Conservation (phyloP, 2,329 filamentous ascomycete genomes). For the Phialocephala subalpina region DNA sequence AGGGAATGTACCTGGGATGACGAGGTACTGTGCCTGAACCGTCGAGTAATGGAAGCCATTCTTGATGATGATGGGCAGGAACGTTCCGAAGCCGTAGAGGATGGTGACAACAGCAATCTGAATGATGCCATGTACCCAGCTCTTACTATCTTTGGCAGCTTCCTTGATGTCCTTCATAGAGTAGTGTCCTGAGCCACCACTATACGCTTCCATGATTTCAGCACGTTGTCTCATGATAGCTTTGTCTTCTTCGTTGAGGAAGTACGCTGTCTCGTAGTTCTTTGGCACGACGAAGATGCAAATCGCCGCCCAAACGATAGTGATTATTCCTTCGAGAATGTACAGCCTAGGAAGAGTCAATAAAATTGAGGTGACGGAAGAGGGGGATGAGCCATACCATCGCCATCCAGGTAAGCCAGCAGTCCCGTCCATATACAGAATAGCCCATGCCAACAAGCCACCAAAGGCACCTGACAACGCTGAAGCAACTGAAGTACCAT, state of each 20-base stretch:
- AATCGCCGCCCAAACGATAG: conserved; percentile 31
- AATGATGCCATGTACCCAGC: conserved; percentile 21
- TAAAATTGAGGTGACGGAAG: background rate
- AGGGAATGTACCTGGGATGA: conserved; percentile 19
- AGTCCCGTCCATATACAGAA: conserved; percentile 54
- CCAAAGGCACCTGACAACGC: conserved; percentile 53
- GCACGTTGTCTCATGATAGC: conserved; percentile 20
- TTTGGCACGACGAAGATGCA: conserved; percentile 21
- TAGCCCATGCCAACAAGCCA: conserved; percentile 56
- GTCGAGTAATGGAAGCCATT: conserved; percentile 25
- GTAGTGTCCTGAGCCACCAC: conserved; percentile 18
- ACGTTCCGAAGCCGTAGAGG: conserved; percentile 24
- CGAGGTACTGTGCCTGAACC: conserved; percentile 22
- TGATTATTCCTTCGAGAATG: conserved; percentile 52
- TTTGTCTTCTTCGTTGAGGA: conserved; percentile 22
- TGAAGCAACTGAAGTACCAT: conserved; percentile 10
- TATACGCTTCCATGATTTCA: conserved; percentile 19
- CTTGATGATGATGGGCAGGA: conserved; percentile 23
- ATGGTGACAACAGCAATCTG: conserved; percentile 22
- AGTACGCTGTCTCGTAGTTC: conserved; percentile 23
- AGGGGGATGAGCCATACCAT: conserved; percentile 46
- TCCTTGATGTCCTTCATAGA: conserved; percentile 24
- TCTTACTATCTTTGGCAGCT: conserved; percentile 20
- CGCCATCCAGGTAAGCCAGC: conserved; percentile 57
- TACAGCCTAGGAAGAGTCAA: conserved; percentile 46